Evolutionary conservation across 257 asterid species (phyloP), one percentile per base, ranked within the genome.

Genomic region (Lithospermum erythrorhizon): DNA sequence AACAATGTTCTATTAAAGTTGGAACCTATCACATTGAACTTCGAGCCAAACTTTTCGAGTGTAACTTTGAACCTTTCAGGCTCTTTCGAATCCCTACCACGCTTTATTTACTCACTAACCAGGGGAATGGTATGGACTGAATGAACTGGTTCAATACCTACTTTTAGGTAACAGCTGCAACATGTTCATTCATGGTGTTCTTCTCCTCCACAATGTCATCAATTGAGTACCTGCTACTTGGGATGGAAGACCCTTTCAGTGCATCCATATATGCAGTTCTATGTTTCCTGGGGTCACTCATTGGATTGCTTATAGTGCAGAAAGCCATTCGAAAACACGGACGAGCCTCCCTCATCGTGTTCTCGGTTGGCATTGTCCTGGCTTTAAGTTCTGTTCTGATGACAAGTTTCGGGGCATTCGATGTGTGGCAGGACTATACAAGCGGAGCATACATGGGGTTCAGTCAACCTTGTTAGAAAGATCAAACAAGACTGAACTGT

Each of bases 181-280:
- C 98, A 6, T 85, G 96, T 64, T 90, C 96, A 1, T 83, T 87
- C 76, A 85, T 90, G 94, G 98, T 90, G 15, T 68, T 90, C 61
- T 87, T 90, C 93, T 85, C 96, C 55, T 90, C 98, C 35, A 73
- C 89, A 45, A 87, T 90, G 98, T 90, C 98, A 1, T 85, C 95
- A 14, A 59, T 75, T 52, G 91, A 90, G 55, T 90, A 85, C 65
- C 54, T 90, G 19, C 30, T 90, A 51, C 71, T 87, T 61, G 95
- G 96, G 32, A 83, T 90, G 96, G 83, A 87, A 58, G 79, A 82
- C 0, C 66, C 74, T 7, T 17, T 66, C 0, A 74, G 78, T 11
- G 94, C 94, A 23, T 59, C 82, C 35, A 66, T 58, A 58, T 81
- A 75, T 21, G 82, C 98, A 15, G 60, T 73, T 29, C 32, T 81